Base-by-base conservation (phyloP, 345 rosid species). In the Populus nigra region DNA sequence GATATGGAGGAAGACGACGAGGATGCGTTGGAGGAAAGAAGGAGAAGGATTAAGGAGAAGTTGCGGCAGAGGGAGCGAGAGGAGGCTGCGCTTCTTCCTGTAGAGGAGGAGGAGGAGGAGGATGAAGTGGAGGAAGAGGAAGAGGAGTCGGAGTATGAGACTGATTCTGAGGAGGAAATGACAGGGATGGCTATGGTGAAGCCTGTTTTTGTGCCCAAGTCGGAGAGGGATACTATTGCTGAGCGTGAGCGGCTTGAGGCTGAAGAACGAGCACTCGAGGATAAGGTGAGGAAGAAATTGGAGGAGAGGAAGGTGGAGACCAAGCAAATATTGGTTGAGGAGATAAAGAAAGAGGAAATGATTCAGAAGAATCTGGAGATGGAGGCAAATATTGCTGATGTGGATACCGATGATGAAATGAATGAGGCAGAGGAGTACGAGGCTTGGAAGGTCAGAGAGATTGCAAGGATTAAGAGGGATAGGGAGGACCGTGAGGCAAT, bases 401-500 rank as follows among this genome's bases (percentile, higher is more conserved):
- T 92, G 73, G 97, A 90, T 75, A 92, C 97, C 7, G 97, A 92
- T 72, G 97, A 92, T 55, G 93, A 91, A 43, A 36, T 90, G 66
- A 92, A 90, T 23, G 96, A 90, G 82, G 96, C 93, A 0, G 94
- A 92, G 83, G 94, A 89, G 85, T 89, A 89, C 4, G 93, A 91
- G 73, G 84, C 92, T 25, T 92, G 97, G 97, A 90, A 92, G 86
- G 87, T 89, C n/a, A 85, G 97, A 80, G 97, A 90, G 88, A 92
- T 92, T 7, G 90, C 86, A 6, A 89, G 93, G 85, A 90, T 90
- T 75, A 90, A 90, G 88, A 86, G 86, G 74, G 97, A 90, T 57
- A 80, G 97, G 65, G 97, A 90, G 71, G 87, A 80, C 53, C 83
- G 83, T 70, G 94, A 92, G 73, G 89, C 93, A 61, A 89, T 90